A percentile compares a stretch with the other conserved stretches of the same genome.
These are phyloP conservation scores for Pseudopyrenochaeta lycopersici DNA, from an alignment of 2,329 filamentous ascomycete species.

Conservation along the genomic window DNA sequence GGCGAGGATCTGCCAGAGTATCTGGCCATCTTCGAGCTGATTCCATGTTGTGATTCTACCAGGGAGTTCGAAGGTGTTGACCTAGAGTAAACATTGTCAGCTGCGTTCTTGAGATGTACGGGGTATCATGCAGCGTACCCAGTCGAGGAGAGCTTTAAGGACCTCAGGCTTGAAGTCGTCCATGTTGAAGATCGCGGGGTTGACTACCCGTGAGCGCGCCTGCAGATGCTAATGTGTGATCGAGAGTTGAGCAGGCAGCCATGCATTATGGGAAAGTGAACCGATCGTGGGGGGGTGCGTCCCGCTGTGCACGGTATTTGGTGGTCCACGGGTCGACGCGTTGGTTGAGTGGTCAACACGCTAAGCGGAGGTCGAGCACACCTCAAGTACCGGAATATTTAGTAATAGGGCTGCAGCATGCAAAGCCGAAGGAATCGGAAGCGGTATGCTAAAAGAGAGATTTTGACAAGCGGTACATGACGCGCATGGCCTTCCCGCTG, in stretches of 20 bases:
- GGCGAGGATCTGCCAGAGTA: constrained; percentile 58
- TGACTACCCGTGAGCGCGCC: constrained; percentile 26
- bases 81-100: constrained; percentile 35
- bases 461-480: constrained; percentile 10
- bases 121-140: constrained; percentile 32
- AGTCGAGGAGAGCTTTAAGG: constrained; percentile 50
- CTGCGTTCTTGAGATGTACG: background rate
- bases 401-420: background rate
- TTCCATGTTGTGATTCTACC: constrained; percentile 49
- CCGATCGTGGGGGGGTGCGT: constrained; percentile 18
- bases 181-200: constrained; percentile 33
- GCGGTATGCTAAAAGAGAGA: background rate
- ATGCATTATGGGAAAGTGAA: constrained; percentile 42
- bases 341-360: constrained; percentile 17
- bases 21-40: constrained; percentile 57
- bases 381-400: constrained; percentile 12
- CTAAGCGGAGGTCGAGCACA: constrained; percentile 27
- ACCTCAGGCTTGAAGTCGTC: constrained; percentile 53
- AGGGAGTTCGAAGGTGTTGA: constrained; percentile 55
- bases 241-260: constrained; percentile 20
- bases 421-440: background rate
- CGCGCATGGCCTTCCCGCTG: constrained; percentile 27
- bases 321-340: constrained; percentile 30
- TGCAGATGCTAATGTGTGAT: constrained; percentile 19
- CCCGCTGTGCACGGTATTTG: constrained; percentile 17